Base-by-base conservation (phyloP, 257 asterid genomes). In the Dorcoceras hygrometricum region DNA sequence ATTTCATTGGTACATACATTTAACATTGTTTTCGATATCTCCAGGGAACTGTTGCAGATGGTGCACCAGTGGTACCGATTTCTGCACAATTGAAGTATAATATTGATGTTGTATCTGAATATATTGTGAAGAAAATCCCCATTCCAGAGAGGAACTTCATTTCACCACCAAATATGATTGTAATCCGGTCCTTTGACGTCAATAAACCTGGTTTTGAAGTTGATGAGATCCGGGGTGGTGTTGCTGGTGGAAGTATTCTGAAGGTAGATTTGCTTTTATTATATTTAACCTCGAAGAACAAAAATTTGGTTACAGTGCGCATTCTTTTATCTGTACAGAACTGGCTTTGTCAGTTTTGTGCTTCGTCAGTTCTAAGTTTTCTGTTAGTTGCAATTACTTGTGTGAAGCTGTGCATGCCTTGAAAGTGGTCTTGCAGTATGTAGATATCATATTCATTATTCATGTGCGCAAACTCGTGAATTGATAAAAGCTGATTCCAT, bases 131-230 rank as follows among this genome's bases (percentile, higher is more conserved):
- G 73, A 86, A 77, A 76, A 94, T 94, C 71, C 99, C 97, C 14
- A 90, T 94, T 63, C 99, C 97, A 0, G 89, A 57, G 67, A 85
- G 99, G 83, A 74, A 94, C 76, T 94, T 94, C 78, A 84, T 74
- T 63, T 85, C 95, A 18, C 95, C 99, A 1, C 99, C 99, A 28
- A 94, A 90, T 78, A 90, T 94, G 99, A 94, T 94, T 61, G 95
- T 94, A 22, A 94, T 94, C 76, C 86, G 99, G 73, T 94, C 99
- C 55, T 94, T 94, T 69, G 99, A 94, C 46, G 99, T 94, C 71
- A 94, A 94, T 72, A 94, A 90, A 78, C 99, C 99, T 67, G 99
- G 99, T 14, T 94, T 84, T 66, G 99, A 94, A 83, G 95, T 94
- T 64, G 97, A 94, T 88, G 96, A 94, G 16, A 89, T 94, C 48